Conservation (phyloP, 768 basidiomycete species). For the Strobilomyces dryophilus region DNA sequence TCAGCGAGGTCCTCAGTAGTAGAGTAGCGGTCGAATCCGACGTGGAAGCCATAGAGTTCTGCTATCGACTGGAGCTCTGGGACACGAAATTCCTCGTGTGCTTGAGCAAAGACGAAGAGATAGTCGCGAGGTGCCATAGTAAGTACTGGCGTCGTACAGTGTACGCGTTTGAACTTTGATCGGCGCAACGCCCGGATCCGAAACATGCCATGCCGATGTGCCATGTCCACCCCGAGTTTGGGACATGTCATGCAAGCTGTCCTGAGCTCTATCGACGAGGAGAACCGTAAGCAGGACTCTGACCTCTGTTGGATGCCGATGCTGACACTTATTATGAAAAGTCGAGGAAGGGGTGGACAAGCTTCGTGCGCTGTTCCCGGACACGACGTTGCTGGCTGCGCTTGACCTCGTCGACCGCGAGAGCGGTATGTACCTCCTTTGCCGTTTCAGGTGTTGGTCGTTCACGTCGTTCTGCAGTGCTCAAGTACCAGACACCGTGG, state of each 20-base stretch:
- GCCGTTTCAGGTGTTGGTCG: not conserved
- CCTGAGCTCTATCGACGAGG: conserved; percentile 31
- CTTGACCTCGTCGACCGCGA: conserved; percentile 73
- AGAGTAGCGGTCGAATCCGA: conserved; percentile 42
- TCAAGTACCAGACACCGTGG: conserved; percentile 56
- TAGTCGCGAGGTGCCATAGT: conserved; percentile 32
- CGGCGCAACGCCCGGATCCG: not conserved
- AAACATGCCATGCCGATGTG: not conserved
- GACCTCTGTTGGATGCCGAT: not conserved
- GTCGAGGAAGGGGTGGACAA: conserved; percentile 54
- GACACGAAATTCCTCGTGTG: conserved; percentile 76
- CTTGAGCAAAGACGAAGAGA: conserved; percentile 76
- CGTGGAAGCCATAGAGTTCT: conserved; percentile 63
- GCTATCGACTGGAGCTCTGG: conserved; percentile 80
- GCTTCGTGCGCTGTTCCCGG: conserved; percentile 57
- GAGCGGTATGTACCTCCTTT: conserved; percentile 44
- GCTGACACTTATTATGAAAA: conserved; percentile 10
- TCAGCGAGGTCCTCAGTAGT: conserved; percentile 45
- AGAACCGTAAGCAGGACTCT: conserved; percentile 26
- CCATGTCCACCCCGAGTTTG: conserved; percentile 21
- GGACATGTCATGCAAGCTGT: conserved; percentile 29
- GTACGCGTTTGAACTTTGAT: not conserved
- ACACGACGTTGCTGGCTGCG: conserved; percentile 61
- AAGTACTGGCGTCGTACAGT: too few species aligned
- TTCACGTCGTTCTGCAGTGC: conserved; percentile 39